Conservation (phyloP, 2,329 filamentous ascomycete genomes). For the Amauroascus verrucosus region DNA sequence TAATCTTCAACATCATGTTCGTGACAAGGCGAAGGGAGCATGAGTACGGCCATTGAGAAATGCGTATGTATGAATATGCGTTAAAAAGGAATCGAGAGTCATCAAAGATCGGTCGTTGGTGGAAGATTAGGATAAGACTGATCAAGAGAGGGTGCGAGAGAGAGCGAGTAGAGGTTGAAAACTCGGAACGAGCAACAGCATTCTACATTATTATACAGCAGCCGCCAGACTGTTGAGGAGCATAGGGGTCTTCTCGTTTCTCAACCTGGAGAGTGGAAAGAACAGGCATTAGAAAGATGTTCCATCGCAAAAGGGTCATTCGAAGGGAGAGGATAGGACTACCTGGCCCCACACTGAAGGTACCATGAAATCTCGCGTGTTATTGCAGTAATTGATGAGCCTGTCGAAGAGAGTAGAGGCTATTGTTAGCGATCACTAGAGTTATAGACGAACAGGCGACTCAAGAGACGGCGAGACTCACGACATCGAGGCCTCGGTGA, state of each 20-base stretch:
- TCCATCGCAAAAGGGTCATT: not conserved
- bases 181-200: no score
- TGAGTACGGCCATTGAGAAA: conserved; percentile 5
- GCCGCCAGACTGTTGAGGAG: conserved; percentile 80
- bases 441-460: not conserved
- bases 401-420: conserved; percentile 39
- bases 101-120: conserved; percentile 7
- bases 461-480: conserved; percentile 36
- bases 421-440: conserved; percentile 15
- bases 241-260: conserved; percentile 95
- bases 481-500: conserved; percentile 86
- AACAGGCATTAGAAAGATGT: conserved; percentile 16
- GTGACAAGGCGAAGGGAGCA: conserved; percentile 2
- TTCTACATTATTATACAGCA: conserved; percentile 91
- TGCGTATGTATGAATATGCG: conserved; percentile 1
- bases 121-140: conserved; percentile 2
- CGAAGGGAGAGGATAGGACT: conserved; percentile 23
- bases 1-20: conserved; percentile 8
- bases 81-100: conserved; percentile 3
- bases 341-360: conserved; percentile 87
- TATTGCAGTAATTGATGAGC: conserved; percentile 96
- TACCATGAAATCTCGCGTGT: conserved; percentile 98
- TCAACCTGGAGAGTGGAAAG: conserved; percentile 51
- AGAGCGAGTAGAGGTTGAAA: not conserved
- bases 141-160: not conserved